These are phyloP conservation scores for Asterophora parasitica DNA, from an alignment of 768 basidiomycete species.

Conservation along the genomic window DNA sequence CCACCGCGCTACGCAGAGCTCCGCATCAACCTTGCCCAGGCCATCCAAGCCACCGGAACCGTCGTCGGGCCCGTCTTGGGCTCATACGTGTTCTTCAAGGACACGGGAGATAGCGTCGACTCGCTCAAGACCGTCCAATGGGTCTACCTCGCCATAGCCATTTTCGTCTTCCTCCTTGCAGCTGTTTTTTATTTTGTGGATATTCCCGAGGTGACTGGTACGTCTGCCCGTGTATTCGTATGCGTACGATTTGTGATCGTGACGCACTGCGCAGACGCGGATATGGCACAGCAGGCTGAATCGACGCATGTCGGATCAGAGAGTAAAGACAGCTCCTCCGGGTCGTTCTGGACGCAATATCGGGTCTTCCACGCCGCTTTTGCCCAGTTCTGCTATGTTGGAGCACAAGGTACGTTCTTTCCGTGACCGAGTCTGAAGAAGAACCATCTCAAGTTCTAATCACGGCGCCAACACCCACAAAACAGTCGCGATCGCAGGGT, in stretches of 20 bases:
- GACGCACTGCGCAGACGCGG: conserved; percentile 24
- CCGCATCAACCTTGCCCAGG: conserved; percentile 30
- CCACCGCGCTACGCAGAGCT: conserved; percentile 30
- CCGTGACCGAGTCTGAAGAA: no score
- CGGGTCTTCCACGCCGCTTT: conserved; percentile 29
- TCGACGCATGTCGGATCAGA: conserved; percentile 26
- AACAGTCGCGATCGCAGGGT: conserved; percentile 27
- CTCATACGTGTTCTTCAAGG: conserved; percentile 30
- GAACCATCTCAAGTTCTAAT: no score
- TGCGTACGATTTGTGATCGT: neutral
- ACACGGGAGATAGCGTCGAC: conserved; percentile 25
- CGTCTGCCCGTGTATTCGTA: neutral
- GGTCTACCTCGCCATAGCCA: conserved; percentile 30
- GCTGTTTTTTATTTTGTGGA: conserved; percentile 28
- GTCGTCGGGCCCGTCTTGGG: conserved; percentile 30
- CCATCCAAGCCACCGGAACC: conserved; percentile 28
- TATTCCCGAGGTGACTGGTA: conserved; percentile 31
- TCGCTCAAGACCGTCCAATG: conserved; percentile 30
- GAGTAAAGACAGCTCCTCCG: no score
- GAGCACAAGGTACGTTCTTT: conserved; percentile 24
- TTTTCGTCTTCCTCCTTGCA: conserved; percentile 28
- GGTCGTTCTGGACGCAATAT: conserved; percentile 25
- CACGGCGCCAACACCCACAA: neutral
- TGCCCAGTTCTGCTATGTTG: conserved; percentile 29
- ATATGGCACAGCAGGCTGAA: conserved; percentile 31